Conservation (phyloP, 1,284 basidiomycete species). For the Sanghuangporus baumii region DNA sequence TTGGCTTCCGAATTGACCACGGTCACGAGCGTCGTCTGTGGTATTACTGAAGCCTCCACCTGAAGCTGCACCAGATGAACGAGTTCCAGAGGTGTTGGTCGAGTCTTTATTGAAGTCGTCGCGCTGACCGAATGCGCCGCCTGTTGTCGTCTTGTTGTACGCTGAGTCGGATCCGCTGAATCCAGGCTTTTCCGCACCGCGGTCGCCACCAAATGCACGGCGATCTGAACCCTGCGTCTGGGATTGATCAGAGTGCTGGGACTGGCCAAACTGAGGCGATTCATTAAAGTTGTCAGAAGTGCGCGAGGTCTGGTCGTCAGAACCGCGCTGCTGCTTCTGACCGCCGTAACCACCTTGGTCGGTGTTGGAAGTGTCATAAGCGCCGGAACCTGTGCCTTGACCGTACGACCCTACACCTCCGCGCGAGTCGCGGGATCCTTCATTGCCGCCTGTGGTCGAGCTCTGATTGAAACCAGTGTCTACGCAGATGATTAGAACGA, state of each 20-base stretch:
- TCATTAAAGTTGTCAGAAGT: neutral
- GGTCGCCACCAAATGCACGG: neutral
- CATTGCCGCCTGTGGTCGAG: neutral
- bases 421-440: slow-evolving; percentile 7
- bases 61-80: neutral
- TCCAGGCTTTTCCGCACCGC: neutral
- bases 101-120: neutral
- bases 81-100: neutral
- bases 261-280: neutral
- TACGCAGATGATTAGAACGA: neutral
- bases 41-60: neutral
- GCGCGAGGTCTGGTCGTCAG: neutral
- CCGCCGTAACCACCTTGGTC: slow-evolving; percentile 14
- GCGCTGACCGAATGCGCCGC: neutral
- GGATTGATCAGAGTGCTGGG: neutral
- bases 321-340: neutral
- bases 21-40: neutral
- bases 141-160: neutral
- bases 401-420: slow-evolving; percentile 11
- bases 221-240: neutral
- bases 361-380: slow-evolving; percentile 9
- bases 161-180: slow-evolving; percentile 6
- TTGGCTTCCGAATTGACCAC: neutral
- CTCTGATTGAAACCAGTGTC: neutral
- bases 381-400: slow-evolving; percentile 10